Evolutionary conservation across 2,329 filamentous ascomycete species (phyloP).

Genomic region (Neospermospora avenae): DNA sequence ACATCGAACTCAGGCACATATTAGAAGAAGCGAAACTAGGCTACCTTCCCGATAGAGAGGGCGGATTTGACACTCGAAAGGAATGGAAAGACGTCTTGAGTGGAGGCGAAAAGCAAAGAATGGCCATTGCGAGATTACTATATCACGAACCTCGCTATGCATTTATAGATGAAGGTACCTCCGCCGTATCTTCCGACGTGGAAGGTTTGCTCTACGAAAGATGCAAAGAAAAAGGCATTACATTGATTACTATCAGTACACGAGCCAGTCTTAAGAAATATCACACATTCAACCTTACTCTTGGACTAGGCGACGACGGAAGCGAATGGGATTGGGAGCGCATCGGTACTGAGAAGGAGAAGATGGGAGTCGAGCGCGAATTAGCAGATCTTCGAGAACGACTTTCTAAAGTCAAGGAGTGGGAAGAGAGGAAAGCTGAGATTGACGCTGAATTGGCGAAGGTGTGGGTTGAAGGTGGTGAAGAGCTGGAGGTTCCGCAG

Average conservation of each 20-base stretch:
- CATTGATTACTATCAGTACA: constrained; percentile 92
- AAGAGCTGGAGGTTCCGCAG: constrained; percentile 20
- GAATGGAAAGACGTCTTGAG: constrained; percentile 99
- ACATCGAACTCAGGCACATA: constrained; percentile 72
- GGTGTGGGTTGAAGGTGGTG: constrained; percentile 36
- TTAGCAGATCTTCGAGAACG: constrained; percentile 78
- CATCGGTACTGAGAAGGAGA: constrained; percentile 91
- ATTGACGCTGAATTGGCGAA: constrained; percentile 75
- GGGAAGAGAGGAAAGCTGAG: constrained; percentile 73
- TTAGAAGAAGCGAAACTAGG: constrained; percentile 82
- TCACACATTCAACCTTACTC: constrained; percentile 84
- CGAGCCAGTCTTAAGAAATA: constrained; percentile 93
- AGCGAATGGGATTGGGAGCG: constrained; percentile 89
- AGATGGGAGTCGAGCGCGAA: constrained; percentile 89
- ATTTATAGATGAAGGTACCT: constrained; percentile 93
- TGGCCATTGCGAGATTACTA: constrained; percentile 83
- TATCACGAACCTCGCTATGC: constrained; percentile 96
- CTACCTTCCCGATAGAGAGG: constrained; percentile 87
- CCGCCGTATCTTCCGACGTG: constrained; percentile 89
- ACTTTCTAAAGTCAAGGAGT: constrained; percentile 76
- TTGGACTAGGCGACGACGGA: constrained; percentile 77
- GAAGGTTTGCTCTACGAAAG: constrained; percentile 91
- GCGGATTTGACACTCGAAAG: constrained; percentile 94
- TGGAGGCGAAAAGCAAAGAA: constrained; percentile 94
- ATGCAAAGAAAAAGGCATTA: constrained; percentile 91